These are phyloP conservation scores for Ogataea henricii DNA, from an alignment of 805 yeast species.

Conservation along the genomic window DNA sequence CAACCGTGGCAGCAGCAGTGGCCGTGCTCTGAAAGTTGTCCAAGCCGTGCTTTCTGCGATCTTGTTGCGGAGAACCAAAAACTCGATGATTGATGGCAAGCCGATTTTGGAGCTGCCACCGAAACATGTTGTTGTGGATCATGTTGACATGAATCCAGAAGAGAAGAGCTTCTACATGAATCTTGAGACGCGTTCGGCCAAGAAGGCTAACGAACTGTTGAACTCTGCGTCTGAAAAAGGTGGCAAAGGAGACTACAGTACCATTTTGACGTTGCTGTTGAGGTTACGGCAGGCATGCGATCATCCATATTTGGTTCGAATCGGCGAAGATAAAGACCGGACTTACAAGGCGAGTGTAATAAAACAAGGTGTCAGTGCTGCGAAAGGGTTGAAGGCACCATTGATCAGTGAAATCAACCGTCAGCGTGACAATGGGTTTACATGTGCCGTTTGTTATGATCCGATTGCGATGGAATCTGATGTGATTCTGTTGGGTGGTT, in stretches of 20 bases:
- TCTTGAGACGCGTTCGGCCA: constrained; percentile 57
- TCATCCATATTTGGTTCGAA: constrained; percentile 70
- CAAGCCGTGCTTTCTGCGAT: constrained; percentile 73
- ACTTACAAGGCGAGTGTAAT: constrained; percentile 37
- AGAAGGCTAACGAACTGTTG: constrained; percentile 51
- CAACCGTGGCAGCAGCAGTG: constrained; percentile 23
- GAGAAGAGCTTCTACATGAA: constrained; percentile 59
- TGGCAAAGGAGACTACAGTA: constrained; percentile 45
- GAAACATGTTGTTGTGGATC: constrained; percentile 51
- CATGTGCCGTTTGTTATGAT: constrained; percentile 71
- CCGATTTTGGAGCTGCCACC: constrained; percentile 73
- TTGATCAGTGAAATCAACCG: constrained; percentile 39
- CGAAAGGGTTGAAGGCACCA: constrained; percentile 18
- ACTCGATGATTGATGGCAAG: constrained; percentile 71
- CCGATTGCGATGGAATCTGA: constrained; percentile 45
- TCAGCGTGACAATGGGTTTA: constrained; percentile 41
- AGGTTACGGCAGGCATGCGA: constrained; percentile 87
- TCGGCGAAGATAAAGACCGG: constrained; percentile 53
- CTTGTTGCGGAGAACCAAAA: constrained; percentile 73
- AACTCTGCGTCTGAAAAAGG: constrained; percentile 17
- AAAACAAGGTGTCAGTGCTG: constrained; percentile 31
- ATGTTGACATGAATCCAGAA: constrained; percentile 51
- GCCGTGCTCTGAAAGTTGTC: constrained; percentile 53
- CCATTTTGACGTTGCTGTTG: constrained; percentile 68
- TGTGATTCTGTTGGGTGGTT: constrained; percentile 50